phyloP scores from a whole-genome alignment of 2,329 filamentous ascomycete genomes.

The Coniochaeta pulveracea region DNA sequence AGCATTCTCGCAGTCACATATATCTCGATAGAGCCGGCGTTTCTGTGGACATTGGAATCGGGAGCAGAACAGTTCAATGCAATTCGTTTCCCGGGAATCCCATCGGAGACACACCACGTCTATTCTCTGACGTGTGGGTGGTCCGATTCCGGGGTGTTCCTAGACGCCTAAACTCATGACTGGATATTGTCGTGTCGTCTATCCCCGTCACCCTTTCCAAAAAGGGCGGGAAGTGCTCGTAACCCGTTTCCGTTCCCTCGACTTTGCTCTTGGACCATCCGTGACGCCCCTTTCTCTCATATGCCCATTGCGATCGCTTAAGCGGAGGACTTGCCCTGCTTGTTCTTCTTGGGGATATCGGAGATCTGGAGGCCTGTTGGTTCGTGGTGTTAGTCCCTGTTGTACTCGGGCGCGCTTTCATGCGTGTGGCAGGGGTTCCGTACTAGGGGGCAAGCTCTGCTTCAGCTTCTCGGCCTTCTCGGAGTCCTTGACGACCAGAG shows the following conservation, averaged over 20 bases:
- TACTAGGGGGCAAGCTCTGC: slow-evolving; percentile 97
- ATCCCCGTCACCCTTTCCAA: slow-evolving; percentile 17
- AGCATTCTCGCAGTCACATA: neutral
- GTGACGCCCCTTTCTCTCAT: neutral
- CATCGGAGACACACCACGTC: slow-evolving; percentile 18
- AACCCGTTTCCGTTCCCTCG: slow-evolving; percentile 13
- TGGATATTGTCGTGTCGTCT: slow-evolving; percentile 17
- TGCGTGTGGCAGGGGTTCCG: slow-evolving; percentile 22
- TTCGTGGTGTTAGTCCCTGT: neutral
- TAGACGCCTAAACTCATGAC: slow-evolving; percentile 42
- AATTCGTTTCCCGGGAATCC: slow-evolving; percentile 11
- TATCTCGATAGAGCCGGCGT: neutral
- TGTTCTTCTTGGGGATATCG: slow-evolving; percentile 37
- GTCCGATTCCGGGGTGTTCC: slow-evolving; percentile 41
- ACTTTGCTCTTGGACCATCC: slow-evolving; percentile 3
- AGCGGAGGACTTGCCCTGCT: slow-evolving; percentile 12
- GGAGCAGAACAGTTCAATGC: slow-evolving; percentile 13
- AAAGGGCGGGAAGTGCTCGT: slow-evolving; percentile 14
- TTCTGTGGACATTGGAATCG: too few species aligned
- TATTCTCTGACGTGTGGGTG: slow-evolving; percentile 15
- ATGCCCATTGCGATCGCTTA: slow-evolving; percentile 17
- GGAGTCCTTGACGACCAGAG: slow-evolving; percentile 92
- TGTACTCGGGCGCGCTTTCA: neutral
- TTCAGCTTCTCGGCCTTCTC: slow-evolving; percentile 99
- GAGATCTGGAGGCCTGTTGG: slow-evolving; percentile 36